phyloP scores from a whole-genome alignment of 768 basidiomycete species.

The Cantharellus cinnabarinus region DNA sequence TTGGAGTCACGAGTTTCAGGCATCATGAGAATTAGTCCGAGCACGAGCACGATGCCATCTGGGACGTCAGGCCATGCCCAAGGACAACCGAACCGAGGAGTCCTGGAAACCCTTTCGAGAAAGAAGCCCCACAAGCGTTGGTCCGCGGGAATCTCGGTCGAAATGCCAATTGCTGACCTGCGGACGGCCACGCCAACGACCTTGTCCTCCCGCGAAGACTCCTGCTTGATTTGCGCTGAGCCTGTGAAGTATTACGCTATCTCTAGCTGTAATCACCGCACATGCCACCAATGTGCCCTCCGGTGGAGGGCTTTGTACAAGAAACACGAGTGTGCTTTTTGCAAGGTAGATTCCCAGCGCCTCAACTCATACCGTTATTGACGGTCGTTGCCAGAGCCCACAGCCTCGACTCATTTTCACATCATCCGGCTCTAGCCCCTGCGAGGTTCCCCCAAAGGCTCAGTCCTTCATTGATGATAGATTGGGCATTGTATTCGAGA shows the following conservation, averaged over 20 bases:
- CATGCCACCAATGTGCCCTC: conserved; percentile 85
- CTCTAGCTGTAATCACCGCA: conserved; percentile 81
- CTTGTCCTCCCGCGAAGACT: conserved; percentile 2
- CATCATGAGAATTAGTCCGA: too few species aligned
- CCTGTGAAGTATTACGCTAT: conserved; percentile 78
- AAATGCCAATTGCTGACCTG: too few species aligned
- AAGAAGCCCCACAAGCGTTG: too few species aligned
- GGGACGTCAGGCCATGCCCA: too few species aligned
- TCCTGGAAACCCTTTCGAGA: too few species aligned
- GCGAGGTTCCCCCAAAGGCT: conserved; percentile 33
- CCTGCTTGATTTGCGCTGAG: conserved; percentile 90
- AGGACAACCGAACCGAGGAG: too few species aligned
- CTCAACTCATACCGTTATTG: conserved; percentile 1
- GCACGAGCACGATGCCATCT: too few species aligned
- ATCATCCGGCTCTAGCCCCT: conserved; percentile 36
- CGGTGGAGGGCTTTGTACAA: conserved; percentile 84
- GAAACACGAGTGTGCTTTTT: conserved; percentile 84
- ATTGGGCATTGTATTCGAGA: conserved; percentile 71
- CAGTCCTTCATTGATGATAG: conserved; percentile 43
- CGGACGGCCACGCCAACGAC: too few species aligned
- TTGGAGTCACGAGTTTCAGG: too few species aligned
- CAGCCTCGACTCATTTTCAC: conserved; percentile 64
- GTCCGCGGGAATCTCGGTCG: too few species aligned
- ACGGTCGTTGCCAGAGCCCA: conserved; percentile 25
- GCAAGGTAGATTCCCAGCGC: conserved; percentile 42